phyloP scores from a whole-genome alignment of 305 asterid species.

The Salvia sclarea region DNA sequence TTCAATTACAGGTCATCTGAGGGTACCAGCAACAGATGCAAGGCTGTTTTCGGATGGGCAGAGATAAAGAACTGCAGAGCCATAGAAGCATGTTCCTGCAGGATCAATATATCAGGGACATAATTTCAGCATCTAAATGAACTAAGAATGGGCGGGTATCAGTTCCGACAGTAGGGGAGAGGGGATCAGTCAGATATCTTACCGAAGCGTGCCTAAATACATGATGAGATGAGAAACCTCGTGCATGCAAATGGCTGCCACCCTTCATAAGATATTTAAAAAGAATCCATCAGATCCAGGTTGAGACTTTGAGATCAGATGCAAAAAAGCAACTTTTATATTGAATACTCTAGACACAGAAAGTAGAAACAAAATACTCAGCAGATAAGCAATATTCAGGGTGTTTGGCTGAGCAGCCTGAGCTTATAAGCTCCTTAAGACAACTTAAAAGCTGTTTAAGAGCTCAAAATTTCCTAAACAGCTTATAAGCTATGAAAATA shows the following conservation, averaged over 20 bases:
- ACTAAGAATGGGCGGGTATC: not conserved
- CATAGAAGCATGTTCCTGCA: slow-evolving; percentile 89
- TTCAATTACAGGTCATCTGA: not conserved
- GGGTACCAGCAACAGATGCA: slow-evolving; percentile 69
- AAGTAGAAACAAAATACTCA: not conserved
- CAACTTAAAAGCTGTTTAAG: too few species aligned
- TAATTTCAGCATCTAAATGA: slow-evolving; percentile 3
- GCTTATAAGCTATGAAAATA: too few species aligned
- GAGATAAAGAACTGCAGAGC: slow-evolving; percentile 80
- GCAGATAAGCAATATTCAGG: not conserved
- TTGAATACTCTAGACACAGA: not conserved
- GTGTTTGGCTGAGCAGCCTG: too few species aligned
- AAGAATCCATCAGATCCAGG: slow-evolving; percentile 38
- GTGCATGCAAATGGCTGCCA: slow-evolving; percentile 83
- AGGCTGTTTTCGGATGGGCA: slow-evolving; percentile 51
- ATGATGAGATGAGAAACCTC: slow-evolving; percentile 68
- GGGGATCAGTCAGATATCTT: slow-evolving; percentile 28
- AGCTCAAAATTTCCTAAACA: too few species aligned
- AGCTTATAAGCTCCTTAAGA: too few species aligned
- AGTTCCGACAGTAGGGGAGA: not conserved
- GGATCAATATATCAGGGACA: slow-evolving; percentile 16
- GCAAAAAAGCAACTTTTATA: not conserved
- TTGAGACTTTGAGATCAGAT: slow-evolving; percentile 15
- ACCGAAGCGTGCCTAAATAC: slow-evolving; percentile 80
- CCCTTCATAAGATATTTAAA: slow-evolving; percentile 54